Base-by-base conservation (phyloP, 148 eudicot genomes). In the Arbutus unedo region DNA sequence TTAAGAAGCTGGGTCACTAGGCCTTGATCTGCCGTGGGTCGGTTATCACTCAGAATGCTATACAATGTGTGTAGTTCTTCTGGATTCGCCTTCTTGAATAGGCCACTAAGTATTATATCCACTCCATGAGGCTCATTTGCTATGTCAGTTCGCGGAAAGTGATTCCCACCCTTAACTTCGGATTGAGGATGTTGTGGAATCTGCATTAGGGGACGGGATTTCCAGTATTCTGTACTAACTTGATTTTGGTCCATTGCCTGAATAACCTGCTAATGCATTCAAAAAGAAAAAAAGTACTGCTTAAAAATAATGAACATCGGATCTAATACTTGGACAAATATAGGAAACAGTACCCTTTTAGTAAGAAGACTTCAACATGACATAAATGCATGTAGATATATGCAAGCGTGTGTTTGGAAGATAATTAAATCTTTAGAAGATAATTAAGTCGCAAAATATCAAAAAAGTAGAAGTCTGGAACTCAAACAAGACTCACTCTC, bases 151-250 rank as follows among this genome's bases (percentile, higher is more conserved):
- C 43, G 75, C 10, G 77, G 23, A 57, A 41, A 70, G 38, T 53
- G 41, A 74, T 73, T 84, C 38, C 9, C 76, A 62, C 74, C 18
- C 54, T 75, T 79, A 44, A 80, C 85, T 75, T 80, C 74, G 5
- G 87, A 44, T 80, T 85, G 91, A 83, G 87, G 83, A 47, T 87
- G 88, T 25, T 82, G 90, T 59, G 95, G 85, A 74, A 88, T 84
- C 82, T 90, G 92, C 85, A 86, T 83, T 44, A 88, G 85, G 23
- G 95, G 93, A 9, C 92, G 91, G 74, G 95, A 90, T 71, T 85
- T 89, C 99, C 99, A 97, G 87, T 93, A 97, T 55, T 89, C 92
- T n/a, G 81, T 83, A 81, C 90, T 90, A 2, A 88, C 86, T 66
- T 89, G 89, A 85, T 86, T 86, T 48, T 60, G 82, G 62, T 97